Percentiles rank a stretch among this genome's conserved stretches.
Evolutionary conservation across 306 rosid species (phyloP).

Genomic region (Pyrus bretschneideri): DNA sequence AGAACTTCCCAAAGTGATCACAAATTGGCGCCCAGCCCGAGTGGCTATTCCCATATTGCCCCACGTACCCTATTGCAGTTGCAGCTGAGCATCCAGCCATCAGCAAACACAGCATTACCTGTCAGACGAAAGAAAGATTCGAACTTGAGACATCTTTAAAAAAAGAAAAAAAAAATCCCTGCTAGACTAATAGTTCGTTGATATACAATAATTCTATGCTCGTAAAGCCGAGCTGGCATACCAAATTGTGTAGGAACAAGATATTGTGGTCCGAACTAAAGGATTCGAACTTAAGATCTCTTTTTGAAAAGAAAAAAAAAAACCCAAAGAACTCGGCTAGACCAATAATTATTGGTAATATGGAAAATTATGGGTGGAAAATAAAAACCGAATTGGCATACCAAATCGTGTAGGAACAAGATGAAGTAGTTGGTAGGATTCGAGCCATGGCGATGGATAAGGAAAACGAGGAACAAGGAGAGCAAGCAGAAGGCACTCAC

Average conservation of each 20-base stretch:
- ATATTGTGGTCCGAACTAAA: neutral
- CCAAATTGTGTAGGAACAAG: constrained; percentile 48
- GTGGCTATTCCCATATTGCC: constrained; percentile 42
- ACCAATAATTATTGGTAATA: neutral
- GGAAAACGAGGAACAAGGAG: constrained; percentile 17
- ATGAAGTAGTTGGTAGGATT: constrained; percentile 26
- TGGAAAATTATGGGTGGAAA: neutral
- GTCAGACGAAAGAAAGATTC: neutral
- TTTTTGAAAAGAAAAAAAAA: neutral
- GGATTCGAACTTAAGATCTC: neutral
- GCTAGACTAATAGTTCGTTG: neutral
- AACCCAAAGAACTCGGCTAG: neutral
- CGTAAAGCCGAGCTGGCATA: neutral
- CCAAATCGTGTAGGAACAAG: constrained; percentile 52
- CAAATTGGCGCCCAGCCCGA: constrained; percentile 51
- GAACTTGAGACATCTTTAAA: neutral
- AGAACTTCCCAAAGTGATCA: constrained; percentile 30
- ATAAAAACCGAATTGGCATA: neutral
- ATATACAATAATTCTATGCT: neutral
- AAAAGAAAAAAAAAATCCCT: no score
- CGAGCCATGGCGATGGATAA: constrained; percentile 12
- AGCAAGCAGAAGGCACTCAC: constrained; percentile 29
- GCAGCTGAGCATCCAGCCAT: constrained; percentile 43
- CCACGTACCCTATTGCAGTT: constrained; percentile 43
- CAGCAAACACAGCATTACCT: constrained; percentile 33